Percentiles rank a stretch among this genome's conserved stretches.
phyloP scores from a whole-genome alignment of 2,329 filamentous ascomycete genomes.

The Metarhizium rileyi region DNA sequence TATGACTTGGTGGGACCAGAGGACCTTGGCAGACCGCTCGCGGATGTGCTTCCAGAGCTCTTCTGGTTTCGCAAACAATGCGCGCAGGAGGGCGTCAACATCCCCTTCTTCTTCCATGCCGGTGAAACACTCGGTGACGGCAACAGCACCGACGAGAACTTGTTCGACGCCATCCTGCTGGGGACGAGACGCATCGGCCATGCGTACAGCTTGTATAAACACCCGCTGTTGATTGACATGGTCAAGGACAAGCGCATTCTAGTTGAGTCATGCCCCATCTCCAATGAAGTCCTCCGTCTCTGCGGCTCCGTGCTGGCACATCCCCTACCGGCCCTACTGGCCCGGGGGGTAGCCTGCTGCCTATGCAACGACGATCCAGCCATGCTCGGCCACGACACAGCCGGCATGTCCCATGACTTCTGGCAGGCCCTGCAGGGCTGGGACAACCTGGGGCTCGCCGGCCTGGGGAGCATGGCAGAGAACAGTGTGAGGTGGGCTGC shows the following conservation, averaged over 20 bases:
- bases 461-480: constrained; percentile 77
- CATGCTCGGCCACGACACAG: constrained; percentile 73
- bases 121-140: constrained; percentile 76
- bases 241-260: constrained; percentile 83
- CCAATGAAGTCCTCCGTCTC: constrained; percentile 76
- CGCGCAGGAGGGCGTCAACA: constrained; percentile 62
- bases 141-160: constrained; percentile 64
- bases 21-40: constrained; percentile 64
- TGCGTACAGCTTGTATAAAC: constrained; percentile 80
- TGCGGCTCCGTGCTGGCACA: constrained; percentile 69
- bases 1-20: constrained; percentile 90
- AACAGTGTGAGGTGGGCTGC: constrained; percentile 87
- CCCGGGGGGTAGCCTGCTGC: constrained; percentile 73
- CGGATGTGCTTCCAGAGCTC: constrained; percentile 69
- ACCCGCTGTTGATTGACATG: constrained; percentile 80
- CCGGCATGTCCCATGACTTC: constrained; percentile 84
- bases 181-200: constrained; percentile 86
- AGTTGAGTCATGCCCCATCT: constrained; percentile 83
- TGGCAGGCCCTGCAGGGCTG: constrained; percentile 85
- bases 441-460: constrained; percentile 82
- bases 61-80: constrained; percentile 93
- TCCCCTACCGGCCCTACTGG: constrained; percentile 72
- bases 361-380: constrained; percentile 88
- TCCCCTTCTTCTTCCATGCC: constrained; percentile 95
- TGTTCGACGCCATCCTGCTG: constrained; percentile 82